These are phyloP conservation scores for Eucalyptus tenuipes DNA, from an alignment of 345 rosid genomes.

Conservation along the genomic window DNA sequence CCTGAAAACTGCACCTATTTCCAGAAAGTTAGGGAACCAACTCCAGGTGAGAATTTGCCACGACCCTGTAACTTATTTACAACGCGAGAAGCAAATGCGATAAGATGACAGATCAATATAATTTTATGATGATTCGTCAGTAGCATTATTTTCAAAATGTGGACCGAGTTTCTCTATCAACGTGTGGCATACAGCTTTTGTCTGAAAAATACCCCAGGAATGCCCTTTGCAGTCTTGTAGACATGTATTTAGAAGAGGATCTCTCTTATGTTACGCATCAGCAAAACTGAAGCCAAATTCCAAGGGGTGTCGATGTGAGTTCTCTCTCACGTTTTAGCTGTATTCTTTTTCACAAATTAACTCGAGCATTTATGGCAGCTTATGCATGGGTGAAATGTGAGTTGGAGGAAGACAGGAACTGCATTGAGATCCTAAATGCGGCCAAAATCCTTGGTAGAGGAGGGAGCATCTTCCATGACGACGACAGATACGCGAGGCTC, in stretches of 20 bases:
- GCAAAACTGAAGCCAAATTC: neutral
- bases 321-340: neutral
- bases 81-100: neutral
- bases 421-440: neutral
- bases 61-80: neutral
- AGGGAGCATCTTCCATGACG: conserved; percentile 26
- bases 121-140: neutral
- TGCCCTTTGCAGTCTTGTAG: neutral
- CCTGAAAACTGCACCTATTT: conserved; percentile 33
- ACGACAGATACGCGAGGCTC: conserved; percentile 27
- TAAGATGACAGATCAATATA: neutral
- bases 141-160: neutral
- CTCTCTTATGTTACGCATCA: neutral
- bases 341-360: neutral
- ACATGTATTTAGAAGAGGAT: neutral
- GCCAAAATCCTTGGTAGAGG: conserved; percentile 29
- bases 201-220: neutral
- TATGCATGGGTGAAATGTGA: conserved; percentile 70
- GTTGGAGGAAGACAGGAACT: conserved; percentile 30
- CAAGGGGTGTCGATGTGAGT: neutral
- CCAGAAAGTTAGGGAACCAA: conserved; percentile 14
- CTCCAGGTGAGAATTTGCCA: conserved; percentile 1
- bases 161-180: neutral
- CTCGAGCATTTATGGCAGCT: conserved; percentile 16
- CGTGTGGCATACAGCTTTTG: neutral